Evolutionary conservation across 805 yeast genomes (phyloP).

Genomic region (Cyberlindnera euphorbiae): DNA sequence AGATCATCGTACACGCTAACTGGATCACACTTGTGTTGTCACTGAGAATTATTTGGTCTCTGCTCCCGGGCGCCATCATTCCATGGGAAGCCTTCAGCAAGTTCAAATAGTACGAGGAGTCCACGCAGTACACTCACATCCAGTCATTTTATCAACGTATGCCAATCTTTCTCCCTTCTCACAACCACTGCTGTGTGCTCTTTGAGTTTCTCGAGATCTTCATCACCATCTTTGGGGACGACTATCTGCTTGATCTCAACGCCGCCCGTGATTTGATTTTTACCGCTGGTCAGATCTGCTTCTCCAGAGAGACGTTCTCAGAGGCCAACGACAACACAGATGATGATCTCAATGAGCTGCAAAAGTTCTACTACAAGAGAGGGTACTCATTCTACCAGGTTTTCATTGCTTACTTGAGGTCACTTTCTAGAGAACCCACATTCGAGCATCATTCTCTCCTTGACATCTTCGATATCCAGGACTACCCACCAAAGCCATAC

Average conservation of each 20-base stretch:
- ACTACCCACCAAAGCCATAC: conserved; percentile 32
- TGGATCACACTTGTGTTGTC: conserved; percentile 27
- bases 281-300: conserved; percentile 34
- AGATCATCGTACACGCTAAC: conserved; percentile 20
- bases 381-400: conserved; percentile 31
- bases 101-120: conserved; percentile 25
- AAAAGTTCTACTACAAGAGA: conserved; percentile 29
- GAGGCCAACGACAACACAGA: conserved; percentile 10
- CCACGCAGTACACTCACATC: conserved; percentile 21
- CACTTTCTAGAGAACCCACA: conserved; percentile 28
- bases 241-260: conserved; percentile 28
- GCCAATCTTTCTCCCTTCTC: conserved; percentile 31
- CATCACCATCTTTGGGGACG: conserved; percentile 28
- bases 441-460: conserved; percentile 27
- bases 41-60: conserved; percentile 31
- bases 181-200: conserved; percentile 31
- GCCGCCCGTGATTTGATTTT: conserved; percentile 29
- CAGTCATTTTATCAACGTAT: conserved; percentile 31
- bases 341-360: conserved; percentile 29
- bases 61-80: conserved; percentile 31
- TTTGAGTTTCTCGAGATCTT: conserved; percentile 35
- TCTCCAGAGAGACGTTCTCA: conserved; percentile 24
- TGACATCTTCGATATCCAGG: conserved; percentile 29
- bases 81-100: conserved; percentile 32
- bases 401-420: conserved; percentile 31